Evolutionary conservation across 805 yeast genomes (phyloP).

Genomic region (Cyberlindnera xylosilytica): DNA sequence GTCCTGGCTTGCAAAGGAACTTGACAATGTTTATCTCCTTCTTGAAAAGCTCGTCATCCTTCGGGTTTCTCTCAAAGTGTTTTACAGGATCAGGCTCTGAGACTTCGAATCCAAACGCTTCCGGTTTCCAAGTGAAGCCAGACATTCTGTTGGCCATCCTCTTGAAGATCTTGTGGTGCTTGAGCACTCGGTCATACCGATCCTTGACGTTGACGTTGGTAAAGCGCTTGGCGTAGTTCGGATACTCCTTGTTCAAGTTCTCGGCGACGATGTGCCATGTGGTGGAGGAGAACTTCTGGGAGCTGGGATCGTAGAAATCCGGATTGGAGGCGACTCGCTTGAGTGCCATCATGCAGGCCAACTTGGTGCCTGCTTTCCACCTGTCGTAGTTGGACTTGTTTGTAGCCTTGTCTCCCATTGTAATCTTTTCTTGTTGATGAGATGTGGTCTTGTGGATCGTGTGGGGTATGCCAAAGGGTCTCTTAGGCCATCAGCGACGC

Average conservation of each 20-base stretch:
- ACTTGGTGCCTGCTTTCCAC: conserved; percentile 29
- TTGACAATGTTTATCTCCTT: conserved; percentile 20
- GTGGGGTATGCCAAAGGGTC: too few species aligned
- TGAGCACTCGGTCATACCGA: conserved; percentile 26
- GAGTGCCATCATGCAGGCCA: conserved; percentile 28
- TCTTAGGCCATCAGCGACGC: too few species aligned
- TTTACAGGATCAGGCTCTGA: conserved; percentile 11
- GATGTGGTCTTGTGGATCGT: too few species aligned
- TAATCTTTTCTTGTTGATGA: neutral
- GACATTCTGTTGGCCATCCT: conserved; percentile 22
- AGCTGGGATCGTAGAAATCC: conserved; percentile 18
- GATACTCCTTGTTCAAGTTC: conserved; percentile 25
- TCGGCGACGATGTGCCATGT: conserved; percentile 29
- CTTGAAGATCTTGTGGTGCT: conserved; percentile 24
- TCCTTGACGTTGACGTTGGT: conserved; percentile 29
- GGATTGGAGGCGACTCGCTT: conserved; percentile 17
- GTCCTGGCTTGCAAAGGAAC: conserved; percentile 25
- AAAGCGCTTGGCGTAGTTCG: conserved; percentile 25
- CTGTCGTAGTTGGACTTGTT: conserved; percentile 25
- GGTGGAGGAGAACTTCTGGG: conserved; percentile 17
- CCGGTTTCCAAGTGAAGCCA: conserved; percentile 26
- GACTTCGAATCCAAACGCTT: conserved; percentile 19
- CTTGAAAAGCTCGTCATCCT: conserved; percentile 15
- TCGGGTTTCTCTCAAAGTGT: conserved; percentile 15
- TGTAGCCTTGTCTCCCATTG: conserved; percentile 6